Percentiles rank a stretch among this genome's conserved stretches.
phyloP scores from a whole-genome alignment of 2,329 filamentous ascomycete genomes.

The Mycosphaerella sp. region DNA sequence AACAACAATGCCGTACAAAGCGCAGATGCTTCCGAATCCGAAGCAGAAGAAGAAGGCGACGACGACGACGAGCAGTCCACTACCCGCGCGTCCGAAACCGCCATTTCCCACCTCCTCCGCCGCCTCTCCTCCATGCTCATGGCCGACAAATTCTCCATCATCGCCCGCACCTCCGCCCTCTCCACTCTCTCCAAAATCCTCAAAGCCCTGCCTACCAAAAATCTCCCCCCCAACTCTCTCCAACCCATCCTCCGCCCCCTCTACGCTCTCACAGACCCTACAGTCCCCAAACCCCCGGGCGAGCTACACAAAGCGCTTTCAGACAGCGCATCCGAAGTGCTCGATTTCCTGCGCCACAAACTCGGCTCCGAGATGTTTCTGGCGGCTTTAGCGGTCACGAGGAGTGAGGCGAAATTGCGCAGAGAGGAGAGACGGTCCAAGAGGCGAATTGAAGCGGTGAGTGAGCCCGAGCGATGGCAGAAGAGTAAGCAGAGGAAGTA shows the following conservation, averaged over 20 bases:
- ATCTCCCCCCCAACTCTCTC: slow-evolving; percentile 43
- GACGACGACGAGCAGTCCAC: slow-evolving; percentile 33
- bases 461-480: slow-evolving; percentile 70
- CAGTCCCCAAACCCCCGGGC: slow-evolving; percentile 51
- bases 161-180: slow-evolving; percentile 64
- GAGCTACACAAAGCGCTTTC: slow-evolving; percentile 64
- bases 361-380: slow-evolving; percentile 76
- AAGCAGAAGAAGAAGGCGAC: slow-evolving; percentile 33
- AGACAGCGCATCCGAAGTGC: slow-evolving; percentile 65
- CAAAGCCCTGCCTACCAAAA: slow-evolving; percentile 55
- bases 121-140: slow-evolving; percentile 68
- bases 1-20: slow-evolving; percentile 40
- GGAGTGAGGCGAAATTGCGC: slow-evolving; percentile 64
- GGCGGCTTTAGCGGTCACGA: slow-evolving; percentile 63
- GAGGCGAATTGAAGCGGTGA: slow-evolving; percentile 81
- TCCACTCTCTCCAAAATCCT: slow-evolving; percentile 62
- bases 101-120: slow-evolving; percentile 69
- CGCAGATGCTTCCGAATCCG: slow-evolving; percentile 34
- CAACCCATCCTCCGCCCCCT: slow-evolving; percentile 61
- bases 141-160: slow-evolving; percentile 53
- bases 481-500: slow-evolving; percentile 75
- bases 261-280: slow-evolving; percentile 76
- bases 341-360: slow-evolving; percentile 78
- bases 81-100: slow-evolving; percentile 38
- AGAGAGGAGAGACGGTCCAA: slow-evolving; percentile 72